A percentile compares a stretch with the other conserved stretches of the same genome.
These are phyloP conservation scores for Lodderomyces orthopsilosis DNA, from an alignment of 1,139 yeast species.

Conservation along the genomic window DNA sequence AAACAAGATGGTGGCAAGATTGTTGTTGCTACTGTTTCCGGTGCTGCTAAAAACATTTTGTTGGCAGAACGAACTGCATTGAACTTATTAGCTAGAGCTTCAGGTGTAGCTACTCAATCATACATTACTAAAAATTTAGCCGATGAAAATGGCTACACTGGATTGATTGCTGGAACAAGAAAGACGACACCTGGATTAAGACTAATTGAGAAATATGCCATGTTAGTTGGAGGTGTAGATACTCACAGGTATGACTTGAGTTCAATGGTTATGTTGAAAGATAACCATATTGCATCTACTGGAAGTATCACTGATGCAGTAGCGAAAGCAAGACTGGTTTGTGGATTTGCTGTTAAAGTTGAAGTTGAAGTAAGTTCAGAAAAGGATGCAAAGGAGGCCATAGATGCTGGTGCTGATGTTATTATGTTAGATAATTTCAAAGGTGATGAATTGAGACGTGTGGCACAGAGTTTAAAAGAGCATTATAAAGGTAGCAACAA, in stretches of 20 bases:
- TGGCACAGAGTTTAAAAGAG: slow-evolving; percentile 61
- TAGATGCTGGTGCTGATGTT: slow-evolving; percentile 92
- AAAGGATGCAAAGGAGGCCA: slow-evolving; percentile 86
- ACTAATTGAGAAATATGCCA: slow-evolving; percentile 83
- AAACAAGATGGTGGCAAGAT: slow-evolving; percentile 50
- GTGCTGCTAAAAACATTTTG: slow-evolving; percentile 75
- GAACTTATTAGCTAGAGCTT: slow-evolving; percentile 75
- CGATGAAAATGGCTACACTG: slow-evolving; percentile 67
- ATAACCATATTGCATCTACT: slow-evolving; percentile 88
- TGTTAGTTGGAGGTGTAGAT: slow-evolving; percentile 95
- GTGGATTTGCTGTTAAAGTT: slow-evolving; percentile 86
- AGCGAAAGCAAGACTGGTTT: slow-evolving; percentile 67
- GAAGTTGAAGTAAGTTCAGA: slow-evolving; percentile 90
- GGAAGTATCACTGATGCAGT: slow-evolving; percentile 91
- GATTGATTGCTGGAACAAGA: slow-evolving; percentile 93
- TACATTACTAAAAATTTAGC: slow-evolving; percentile 59
- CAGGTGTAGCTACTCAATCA: slow-evolving; percentile 89
- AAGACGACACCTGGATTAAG: slow-evolving; percentile 97
- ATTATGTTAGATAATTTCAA: slow-evolving; percentile 91
- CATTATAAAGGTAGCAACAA: slow-evolving; percentile 52
- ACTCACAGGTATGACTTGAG: slow-evolving; percentile 89
- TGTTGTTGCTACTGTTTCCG: slow-evolving; percentile 74
- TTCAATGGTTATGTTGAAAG: slow-evolving; percentile 95
- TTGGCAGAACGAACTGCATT: slow-evolving; percentile 86
- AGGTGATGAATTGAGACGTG: slow-evolving; percentile 62